Base-by-base conservation (phyloP, 768 basidiomycete genomes). In the Russula sp. region DNA sequence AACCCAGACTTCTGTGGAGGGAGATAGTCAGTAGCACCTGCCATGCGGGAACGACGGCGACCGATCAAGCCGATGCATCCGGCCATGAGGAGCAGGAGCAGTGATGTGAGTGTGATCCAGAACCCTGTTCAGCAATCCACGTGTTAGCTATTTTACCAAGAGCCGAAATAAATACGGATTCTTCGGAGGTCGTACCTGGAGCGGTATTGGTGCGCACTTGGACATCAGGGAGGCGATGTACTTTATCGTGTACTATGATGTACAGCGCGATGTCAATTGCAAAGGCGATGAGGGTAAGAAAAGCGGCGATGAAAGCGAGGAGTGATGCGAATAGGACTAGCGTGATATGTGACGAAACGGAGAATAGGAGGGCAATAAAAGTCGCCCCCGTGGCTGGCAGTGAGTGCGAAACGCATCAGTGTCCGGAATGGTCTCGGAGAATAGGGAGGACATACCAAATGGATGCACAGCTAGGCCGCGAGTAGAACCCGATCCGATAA, bases 211-310 rank as follows among this genome's bases (percentile, higher is more conserved):
- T 88, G 50, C 72, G 76, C 3, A 76, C 75, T n/a, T 69, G 67
- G 26, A 81, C 72, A 59, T 77, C 74, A 49, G 74, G 69, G 13
- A 91, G 77, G 61, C 83, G 78, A 50, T 75, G 74, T 69, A 89
- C 78, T 67, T 85, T 77, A 57, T 86, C 78, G 71, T 82, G 84
- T 57, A 86, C 79, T 62, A 79, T 84, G 3, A 78, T 84, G 70
- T 78, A 87, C 34, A 93, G 81, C 16, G 88, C 87, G 64, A 92
- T 86, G 73, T 93, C 89, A 72, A 89, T 83, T 48, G 83, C 82
- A 71, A 92, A 90, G 1, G 89, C 85, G 66, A 91, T 83, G 61
- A 91, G 76, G 3, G 89, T 83, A 50, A 92, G 72, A 24, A 81
- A 65, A 0, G 88, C 86, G 9, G 88, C 88, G 59, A 91, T 77